Percentiles rank a stretch among this genome's conserved stretches.
Evolutionary conservation across 441 rosid species (phyloP).

Genomic region (Erodium trifolium): DNA sequence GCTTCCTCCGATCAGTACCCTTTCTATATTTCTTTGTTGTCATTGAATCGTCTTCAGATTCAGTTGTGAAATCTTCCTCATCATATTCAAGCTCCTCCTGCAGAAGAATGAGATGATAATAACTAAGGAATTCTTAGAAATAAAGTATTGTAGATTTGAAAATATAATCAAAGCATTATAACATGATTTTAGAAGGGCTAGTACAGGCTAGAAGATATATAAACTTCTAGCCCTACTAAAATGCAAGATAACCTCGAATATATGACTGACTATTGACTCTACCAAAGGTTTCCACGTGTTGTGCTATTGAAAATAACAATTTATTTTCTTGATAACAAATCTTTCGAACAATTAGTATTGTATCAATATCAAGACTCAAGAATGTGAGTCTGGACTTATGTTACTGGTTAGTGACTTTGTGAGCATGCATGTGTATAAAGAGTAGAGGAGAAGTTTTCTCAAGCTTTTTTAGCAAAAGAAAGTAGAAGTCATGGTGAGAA

Average conservation of each 20-base stretch:
- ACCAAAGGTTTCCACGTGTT: not conserved
- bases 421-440: not conserved
- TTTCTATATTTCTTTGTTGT: constrained; percentile 33
- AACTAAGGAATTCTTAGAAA: not conserved
- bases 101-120: not conserved
- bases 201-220: not conserved
- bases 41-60: constrained; percentile 38
- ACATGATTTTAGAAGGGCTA: not conserved
- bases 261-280: not conserved
- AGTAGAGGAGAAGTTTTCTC: constrained; percentile 1
- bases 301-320: not conserved
- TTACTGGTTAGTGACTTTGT: too few species aligned
- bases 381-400: not conserved
- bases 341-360: not conserved
- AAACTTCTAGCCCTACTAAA: not conserved
- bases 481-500: constrained; percentile 8
- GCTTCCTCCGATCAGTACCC: constrained; percentile 61
- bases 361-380: not conserved
- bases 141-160: not conserved
- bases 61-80: constrained; percentile 28
- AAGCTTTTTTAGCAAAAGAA: not conserved
- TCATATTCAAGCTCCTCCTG: constrained; percentile 33
- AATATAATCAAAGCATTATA: constrained; percentile 1
- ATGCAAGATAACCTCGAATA: not conserved
- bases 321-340: not conserved